A percentile compares a stretch with the other conserved stretches of the same genome.
Conservation (phyloP, 2,329 filamentous ascomycete species). For the Blumeria graminis region DNA sequence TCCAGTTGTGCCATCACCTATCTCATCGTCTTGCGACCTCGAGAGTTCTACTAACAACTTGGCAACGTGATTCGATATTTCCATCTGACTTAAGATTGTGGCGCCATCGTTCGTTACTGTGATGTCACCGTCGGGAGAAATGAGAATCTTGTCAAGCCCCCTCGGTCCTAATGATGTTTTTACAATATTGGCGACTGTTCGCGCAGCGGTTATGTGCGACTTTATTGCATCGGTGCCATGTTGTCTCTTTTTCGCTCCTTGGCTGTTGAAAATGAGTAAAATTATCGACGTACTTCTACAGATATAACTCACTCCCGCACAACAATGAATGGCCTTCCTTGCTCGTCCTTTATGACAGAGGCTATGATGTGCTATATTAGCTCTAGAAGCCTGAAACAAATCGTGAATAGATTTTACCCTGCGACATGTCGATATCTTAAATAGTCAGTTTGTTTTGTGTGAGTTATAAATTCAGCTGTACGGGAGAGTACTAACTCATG, state of each 20-base stretch:
- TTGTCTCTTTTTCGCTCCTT: constrained; percentile 92
- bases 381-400: neutral
- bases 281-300: constrained; percentile 1
- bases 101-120: constrained; percentile 98
- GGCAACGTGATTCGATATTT: constrained; percentile 94
- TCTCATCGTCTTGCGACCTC: constrained; percentile 96
- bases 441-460: too few species aligned
- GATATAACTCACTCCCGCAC: constrained; percentile 62
- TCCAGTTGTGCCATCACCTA: constrained; percentile 92
- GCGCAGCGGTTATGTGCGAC: constrained; percentile 87
- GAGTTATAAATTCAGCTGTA: too few species aligned
- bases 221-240: constrained; percentile 96
- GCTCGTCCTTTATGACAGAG: constrained; percentile 81
- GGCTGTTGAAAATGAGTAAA: constrained; percentile 26
- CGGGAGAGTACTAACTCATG: too few species aligned
- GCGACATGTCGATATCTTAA: constrained; percentile 58
- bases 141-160: constrained; percentile 95
- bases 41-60: constrained; percentile 92
- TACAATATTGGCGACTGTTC: constrained; percentile 90
- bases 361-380: constrained; percentile 21
- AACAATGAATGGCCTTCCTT: constrained; percentile 90
- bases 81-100: constrained; percentile 94
- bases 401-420: constrained; percentile 32
- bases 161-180: constrained; percentile 90
- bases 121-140: constrained; percentile 95